Evolutionary conservation across 192 early-diverging fungal genomes (phyloP).

Genomic region (Dissophora ornata): DNA sequence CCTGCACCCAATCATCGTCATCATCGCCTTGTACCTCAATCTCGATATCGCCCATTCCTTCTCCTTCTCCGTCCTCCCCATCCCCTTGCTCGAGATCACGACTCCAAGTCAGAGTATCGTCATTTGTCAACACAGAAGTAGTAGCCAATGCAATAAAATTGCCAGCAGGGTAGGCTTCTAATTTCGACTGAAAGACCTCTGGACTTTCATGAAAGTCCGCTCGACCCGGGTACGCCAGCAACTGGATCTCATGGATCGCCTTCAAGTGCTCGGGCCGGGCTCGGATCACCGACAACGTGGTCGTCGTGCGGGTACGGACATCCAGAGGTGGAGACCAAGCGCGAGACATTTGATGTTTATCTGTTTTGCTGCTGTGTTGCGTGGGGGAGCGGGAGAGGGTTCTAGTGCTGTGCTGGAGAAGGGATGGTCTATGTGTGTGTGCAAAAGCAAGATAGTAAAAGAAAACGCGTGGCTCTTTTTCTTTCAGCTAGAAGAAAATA

Average conservation of each 20-base stretch:
- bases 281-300: conserved; percentile 19
- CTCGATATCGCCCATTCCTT: neutral
- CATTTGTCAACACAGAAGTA: conserved; percentile 37
- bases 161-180: conserved; percentile 40
- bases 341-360: neutral
- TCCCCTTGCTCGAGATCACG: neutral
- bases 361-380: neutral
- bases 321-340: conserved; percentile 48
- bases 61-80: neutral
- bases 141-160: conserved; percentile 49
- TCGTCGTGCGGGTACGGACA: conserved; percentile 24
- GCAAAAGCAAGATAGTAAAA: neutral
- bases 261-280: conserved; percentile 31
- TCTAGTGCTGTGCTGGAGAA: too few relatives aligned
- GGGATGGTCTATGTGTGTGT: neutral
- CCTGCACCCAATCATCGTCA: neutral
- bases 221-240: conserved; percentile 25
- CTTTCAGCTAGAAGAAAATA: neutral
- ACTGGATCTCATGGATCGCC: conserved; percentile 30
- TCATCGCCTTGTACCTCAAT: neutral
- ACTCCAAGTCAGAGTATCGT: conserved; percentile 36
- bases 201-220: conserved; percentile 31
- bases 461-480: too few relatives aligned
- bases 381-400: neutral
- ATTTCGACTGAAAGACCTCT: conserved; percentile 36